Conservation (phyloP, 2,329 filamentous ascomycete genomes). For the Fusarium sp. region DNA sequence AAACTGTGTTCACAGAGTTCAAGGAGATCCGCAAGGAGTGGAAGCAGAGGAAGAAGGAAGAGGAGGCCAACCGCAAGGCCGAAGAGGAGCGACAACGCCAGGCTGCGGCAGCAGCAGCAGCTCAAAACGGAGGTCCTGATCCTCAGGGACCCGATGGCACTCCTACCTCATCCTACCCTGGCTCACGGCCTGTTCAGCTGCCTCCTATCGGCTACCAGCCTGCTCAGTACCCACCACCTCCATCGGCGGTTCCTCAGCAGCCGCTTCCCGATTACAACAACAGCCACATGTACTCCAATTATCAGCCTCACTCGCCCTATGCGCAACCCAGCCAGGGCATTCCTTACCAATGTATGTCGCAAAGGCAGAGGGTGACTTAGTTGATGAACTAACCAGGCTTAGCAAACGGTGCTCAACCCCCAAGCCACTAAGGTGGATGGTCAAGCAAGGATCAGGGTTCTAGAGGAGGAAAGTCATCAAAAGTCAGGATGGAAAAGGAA, state of each 20-base stretch:
- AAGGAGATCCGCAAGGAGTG: conserved; percentile 99
- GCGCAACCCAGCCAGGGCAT: conserved; percentile 68
- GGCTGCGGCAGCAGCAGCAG: conserved; percentile 65
- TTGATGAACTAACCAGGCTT: conserved; percentile 32
- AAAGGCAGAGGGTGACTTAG: conserved; percentile 29
- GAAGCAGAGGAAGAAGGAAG: conserved; percentile 99
- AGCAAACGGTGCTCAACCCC: conserved; percentile 54
- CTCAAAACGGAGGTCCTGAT: conserved; percentile 63
- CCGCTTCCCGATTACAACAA: conserved; percentile 67
- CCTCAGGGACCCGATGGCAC: conserved; percentile 58
- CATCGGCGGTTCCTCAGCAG: conserved; percentile 65
- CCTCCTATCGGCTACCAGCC: conserved; percentile 81
- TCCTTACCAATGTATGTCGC: conserved; percentile 68
- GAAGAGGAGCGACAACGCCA: conserved; percentile 85
- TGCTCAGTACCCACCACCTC: conserved; percentile 74
- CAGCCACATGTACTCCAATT: conserved; percentile 67
- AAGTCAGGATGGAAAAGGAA: conserved; percentile 47
- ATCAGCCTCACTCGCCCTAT: conserved; percentile 70
- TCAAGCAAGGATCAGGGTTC: conserved; percentile 32
- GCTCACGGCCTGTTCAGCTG: conserved; percentile 72
- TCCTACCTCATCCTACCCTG: conserved; percentile 66
- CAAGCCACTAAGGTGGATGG: conserved; percentile 48
- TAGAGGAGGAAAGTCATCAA: conserved; percentile 49
- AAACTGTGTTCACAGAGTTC: conserved; percentile 76
- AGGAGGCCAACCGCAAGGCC: conserved; percentile 66